Conservation (phyloP, 345 rosid genomes). For the Linum lewisii region DNA sequence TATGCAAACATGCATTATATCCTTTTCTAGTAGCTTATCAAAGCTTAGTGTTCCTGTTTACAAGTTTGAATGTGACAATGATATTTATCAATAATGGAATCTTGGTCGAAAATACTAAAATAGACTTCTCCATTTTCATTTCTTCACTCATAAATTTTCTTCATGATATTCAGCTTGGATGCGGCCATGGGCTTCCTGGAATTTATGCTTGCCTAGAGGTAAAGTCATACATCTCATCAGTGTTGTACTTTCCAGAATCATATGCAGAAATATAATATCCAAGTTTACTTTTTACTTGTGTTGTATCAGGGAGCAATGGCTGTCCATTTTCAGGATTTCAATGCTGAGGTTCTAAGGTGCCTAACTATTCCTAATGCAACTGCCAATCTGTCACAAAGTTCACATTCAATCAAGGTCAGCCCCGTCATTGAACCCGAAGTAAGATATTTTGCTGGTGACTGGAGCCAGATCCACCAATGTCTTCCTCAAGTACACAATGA, state of each 20-base stretch:
- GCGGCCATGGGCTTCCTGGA: slow-evolving; percentile 92
- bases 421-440: slow-evolving; percentile 10
- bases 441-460: slow-evolving; percentile 79
- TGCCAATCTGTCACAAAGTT: slow-evolving; percentile 33
- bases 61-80: no score
- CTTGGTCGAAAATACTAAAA: no score
- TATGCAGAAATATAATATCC: not conserved
- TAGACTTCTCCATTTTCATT: no score
- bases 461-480: slow-evolving; percentile 34
- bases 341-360: slow-evolving; percentile 72
- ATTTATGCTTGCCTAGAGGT: slow-evolving; percentile 78
- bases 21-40: no score
- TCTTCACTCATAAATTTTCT: not conserved
- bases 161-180: slow-evolving; percentile 63
- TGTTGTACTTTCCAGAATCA: no score
- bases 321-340: slow-evolving; percentile 85
- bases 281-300: not conserved
- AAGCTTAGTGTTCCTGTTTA: no score
- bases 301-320: slow-evolving; percentile 48
- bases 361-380: slow-evolving; percentile 76
- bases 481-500: slow-evolving; percentile 34
- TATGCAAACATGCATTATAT: no score
- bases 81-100: no score
- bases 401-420: slow-evolving; percentile 14
- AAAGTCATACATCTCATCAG: not conserved